Evolutionary conservation across 2,329 filamentous ascomycete species (phyloP).

Genomic region (Reticulascus tulasneorum): DNA sequence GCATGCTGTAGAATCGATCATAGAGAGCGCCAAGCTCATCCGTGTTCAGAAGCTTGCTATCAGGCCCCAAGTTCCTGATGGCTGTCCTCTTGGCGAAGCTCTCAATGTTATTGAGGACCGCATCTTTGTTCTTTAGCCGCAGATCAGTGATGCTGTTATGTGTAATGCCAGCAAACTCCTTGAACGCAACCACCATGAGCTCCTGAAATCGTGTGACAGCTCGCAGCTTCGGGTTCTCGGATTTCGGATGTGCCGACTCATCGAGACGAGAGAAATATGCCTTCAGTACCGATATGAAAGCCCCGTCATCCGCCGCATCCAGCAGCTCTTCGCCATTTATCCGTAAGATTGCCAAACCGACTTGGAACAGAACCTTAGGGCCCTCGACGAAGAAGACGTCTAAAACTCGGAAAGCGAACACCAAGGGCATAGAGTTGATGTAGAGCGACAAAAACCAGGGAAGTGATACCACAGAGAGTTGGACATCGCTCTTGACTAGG

Average conservation of each 20-base stretch:
- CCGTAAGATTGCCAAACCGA: slow-evolving; percentile 90
- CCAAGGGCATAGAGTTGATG: slow-evolving; percentile 98
- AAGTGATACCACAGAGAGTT: slow-evolving; percentile 92
- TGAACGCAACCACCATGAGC: slow-evolving; percentile 98
- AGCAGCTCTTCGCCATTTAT: slow-evolving; percentile 96
- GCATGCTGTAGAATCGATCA: slow-evolving; percentile 85
- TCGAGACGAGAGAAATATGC: slow-evolving; percentile 90
- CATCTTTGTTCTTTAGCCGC: slow-evolving; percentile 87
- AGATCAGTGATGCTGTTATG: slow-evolving; percentile 88
- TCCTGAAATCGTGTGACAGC: slow-evolving; percentile 96
- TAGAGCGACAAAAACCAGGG: slow-evolving; percentile 98
- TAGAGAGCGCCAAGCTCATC: slow-evolving; percentile 89
- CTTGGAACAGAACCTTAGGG: slow-evolving; percentile 94
- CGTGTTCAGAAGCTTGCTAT: slow-evolving; percentile 83
- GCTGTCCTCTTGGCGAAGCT: slow-evolving; percentile 96
- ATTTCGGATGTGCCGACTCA: slow-evolving; percentile 92
- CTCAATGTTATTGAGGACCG: slow-evolving; percentile 92
- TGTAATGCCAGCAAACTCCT: slow-evolving; percentile 94
- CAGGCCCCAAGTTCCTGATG: slow-evolving; percentile 89
- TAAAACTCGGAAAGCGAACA: slow-evolving; percentile 93
- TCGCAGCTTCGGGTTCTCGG: slow-evolving; percentile 88
- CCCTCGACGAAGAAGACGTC: slow-evolving; percentile 99
- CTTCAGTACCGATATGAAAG: slow-evolving; percentile 95
- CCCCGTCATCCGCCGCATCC: slow-evolving; percentile 89
- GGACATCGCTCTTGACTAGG: slow-evolving; percentile 92